Percentiles rank a stretch among this genome's conserved stretches.
Evolutionary conservation across 148 eudicot species (phyloP).

Genomic region (Bassia scoparia): DNA sequence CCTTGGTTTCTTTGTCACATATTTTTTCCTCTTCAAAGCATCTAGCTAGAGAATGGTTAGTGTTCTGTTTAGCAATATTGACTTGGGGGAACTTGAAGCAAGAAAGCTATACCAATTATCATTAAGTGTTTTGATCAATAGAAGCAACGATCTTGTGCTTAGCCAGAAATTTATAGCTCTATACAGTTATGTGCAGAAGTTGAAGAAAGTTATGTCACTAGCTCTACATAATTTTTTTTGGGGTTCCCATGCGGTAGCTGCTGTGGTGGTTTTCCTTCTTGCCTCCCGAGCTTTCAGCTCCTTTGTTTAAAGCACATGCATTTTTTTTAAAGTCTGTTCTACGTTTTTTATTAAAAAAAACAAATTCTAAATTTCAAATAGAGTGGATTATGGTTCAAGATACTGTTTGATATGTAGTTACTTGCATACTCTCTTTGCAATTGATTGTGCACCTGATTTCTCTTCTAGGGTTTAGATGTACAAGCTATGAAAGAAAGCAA

Average conservation of each 20-base stretch:
- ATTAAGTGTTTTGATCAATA: not conserved
- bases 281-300: not conserved
- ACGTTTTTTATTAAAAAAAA: not conserved
- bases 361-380: not conserved
- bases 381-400: not conserved
- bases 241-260: conserved; percentile 3
- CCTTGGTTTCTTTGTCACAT: conserved; percentile 7
- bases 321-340: not conserved
- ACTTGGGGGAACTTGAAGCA: not conserved
- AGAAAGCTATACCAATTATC: not conserved
- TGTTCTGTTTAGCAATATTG: not conserved
- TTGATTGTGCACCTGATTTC: not conserved
- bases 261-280: not conserved
- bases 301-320: not conserved
- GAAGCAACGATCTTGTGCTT: not conserved
- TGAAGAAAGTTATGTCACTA: not conserved
- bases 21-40: not conserved
- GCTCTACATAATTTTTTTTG: not conserved
- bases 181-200: not conserved
- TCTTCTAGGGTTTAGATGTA: conserved; percentile 31
- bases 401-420: not conserved
- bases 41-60: not conserved
- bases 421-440: not conserved
- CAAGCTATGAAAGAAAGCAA: conserved; percentile 27
- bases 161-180: not conserved